Base-by-base conservation (phyloP, 441 rosid genomes). In the Lepidium campestre region DNA sequence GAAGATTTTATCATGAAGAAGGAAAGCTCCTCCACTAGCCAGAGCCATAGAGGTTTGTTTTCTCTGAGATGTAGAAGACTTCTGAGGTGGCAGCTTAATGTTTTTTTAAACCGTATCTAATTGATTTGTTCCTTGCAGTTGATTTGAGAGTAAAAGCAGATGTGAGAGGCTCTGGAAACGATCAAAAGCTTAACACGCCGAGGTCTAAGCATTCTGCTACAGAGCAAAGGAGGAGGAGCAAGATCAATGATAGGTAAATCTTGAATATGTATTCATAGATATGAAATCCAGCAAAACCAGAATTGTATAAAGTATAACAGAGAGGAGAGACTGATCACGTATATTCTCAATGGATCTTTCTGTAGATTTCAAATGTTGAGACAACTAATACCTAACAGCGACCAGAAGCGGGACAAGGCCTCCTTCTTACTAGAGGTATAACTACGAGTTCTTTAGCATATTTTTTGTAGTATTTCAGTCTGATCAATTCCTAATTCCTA, bases 151-250 rank as follows among this genome's bases (percentile, higher is more conserved):
- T 85, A 54, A 85, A 82, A 74, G 81, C 85, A 64, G 91, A 86
- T 5, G 88, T 79, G 15, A 86, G 81, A 80, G 81, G 79, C 69
- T 64, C 78, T 40, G 68, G 75, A 39, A 75, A 69, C 13, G 92
- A 94, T 29, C 96, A 86, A 79, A 88, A 85, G 78, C 81, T 85
- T 18, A 84, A 77, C 83, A 89, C 97, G 10, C 93, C 97, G 2
- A 83, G 94, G 59, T 94, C 99, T 34, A 94, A 94, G 77, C 99
- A 94, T 80, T 94, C 99, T 35, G 94, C 99, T 6, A 94, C 99
- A 0, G 97, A 94, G 80, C 97, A 94, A 78, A 83, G 97, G 18
- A 68, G 99, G 70, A 86, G 99, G 75, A 91, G 99, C 82, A 94
- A 94, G 81, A 94, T 94, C 69, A 94, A 89, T 67, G 96, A 94